Evolutionary conservation across 106 monocot species (phyloP), one percentile per base, ranked within the genome.

Genomic region (Dendrobium catenatum): DNA sequence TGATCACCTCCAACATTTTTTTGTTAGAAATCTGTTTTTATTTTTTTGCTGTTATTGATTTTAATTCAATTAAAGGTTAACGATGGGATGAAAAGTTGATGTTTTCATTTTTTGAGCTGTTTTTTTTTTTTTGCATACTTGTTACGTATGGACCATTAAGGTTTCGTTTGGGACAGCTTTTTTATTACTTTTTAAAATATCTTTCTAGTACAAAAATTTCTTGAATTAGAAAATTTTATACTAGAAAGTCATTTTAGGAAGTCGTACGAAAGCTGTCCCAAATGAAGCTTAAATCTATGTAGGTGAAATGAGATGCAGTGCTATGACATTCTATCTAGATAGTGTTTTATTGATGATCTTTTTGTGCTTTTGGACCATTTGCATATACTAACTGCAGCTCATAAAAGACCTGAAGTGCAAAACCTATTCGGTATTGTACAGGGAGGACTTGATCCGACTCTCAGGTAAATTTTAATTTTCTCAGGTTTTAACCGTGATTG

Each of bases 361-460:
- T 49, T 20, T 73, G 18, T 73, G 4, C 11, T 42, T 74, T 70
- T 33, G 19, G 6, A 3, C 13, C 31, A 72, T 13, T 72, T 26
- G 17, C 27, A 41, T 68, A 46, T 58, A 75, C 87, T 79, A 92
- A 89, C 82, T 54, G 76, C 88, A 98, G 98, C 98, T 89, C 98
- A 98, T 86, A 51, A 95, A 87, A 98, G 77, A 82, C 98, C 98
- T 55, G 83, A 91, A 56, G 85, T 70, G 15, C 98, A 98, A 76
- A 98, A 98, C 76, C 84, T 98, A 85, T 98, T 98, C 86, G 98
- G 98, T 70, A 98, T 98, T 79, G 98, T 98, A 41, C 98, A 98
- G 91, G 98, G 98, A 79, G 98, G 98, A 82, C 68, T 98, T 83
- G 98, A 98, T 86, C 98, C 98, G 79, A 88, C 89, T 85, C 92